These are phyloP conservation scores for Nadsonia starkeyi-henricii DNA, from an alignment of 1,139 yeast species.

Conservation along the genomic window DNA sequence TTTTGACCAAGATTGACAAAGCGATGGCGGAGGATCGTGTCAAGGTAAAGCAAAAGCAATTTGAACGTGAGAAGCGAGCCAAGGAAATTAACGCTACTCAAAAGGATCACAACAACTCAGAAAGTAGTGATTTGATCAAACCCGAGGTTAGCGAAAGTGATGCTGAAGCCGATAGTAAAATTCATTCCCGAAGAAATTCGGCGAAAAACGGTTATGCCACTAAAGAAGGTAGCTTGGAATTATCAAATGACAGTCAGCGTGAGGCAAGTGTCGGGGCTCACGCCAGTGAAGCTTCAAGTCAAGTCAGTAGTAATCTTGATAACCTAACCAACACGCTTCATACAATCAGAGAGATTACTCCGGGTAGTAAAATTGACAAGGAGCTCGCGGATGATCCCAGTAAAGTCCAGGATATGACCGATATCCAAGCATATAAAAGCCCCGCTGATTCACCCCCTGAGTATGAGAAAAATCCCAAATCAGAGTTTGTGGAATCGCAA, in stretches of 20 bases:
- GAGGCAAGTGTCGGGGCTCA: no score
- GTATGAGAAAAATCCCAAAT: slow-evolving; percentile 61
- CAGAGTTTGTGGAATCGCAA: slow-evolving; percentile 64
- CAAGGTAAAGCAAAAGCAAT: background rate
- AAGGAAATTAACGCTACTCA: background rate
- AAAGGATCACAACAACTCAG: background rate
- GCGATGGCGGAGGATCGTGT: background rate
- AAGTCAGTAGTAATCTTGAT: slow-evolving; percentile 1
- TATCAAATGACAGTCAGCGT: no score
- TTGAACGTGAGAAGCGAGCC: background rate
- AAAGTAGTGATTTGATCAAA: background rate
- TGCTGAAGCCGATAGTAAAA: background rate
- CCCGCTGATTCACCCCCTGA: slow-evolving; percentile 23
- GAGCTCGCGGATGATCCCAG: slow-evolving; percentile 1
- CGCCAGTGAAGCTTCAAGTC: background rate
- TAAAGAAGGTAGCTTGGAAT: background rate
- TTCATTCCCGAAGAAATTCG: no score
- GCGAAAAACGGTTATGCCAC: slow-evolving; percentile 9
- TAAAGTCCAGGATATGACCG: slow-evolving; percentile 4
- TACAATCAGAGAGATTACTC: slow-evolving; percentile 1
- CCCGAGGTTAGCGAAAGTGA: background rate
- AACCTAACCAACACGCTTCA: slow-evolving; percentile 4
- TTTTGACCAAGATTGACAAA: background rate
- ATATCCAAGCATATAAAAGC: slow-evolving; percentile 5
- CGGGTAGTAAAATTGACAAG: slow-evolving; percentile 1